Percentiles rank a stretch among this genome's conserved stretches.
Evolutionary conservation across 2,329 filamentous ascomycete species (phyloP).

Genomic region (Aureobasidium sp.): DNA sequence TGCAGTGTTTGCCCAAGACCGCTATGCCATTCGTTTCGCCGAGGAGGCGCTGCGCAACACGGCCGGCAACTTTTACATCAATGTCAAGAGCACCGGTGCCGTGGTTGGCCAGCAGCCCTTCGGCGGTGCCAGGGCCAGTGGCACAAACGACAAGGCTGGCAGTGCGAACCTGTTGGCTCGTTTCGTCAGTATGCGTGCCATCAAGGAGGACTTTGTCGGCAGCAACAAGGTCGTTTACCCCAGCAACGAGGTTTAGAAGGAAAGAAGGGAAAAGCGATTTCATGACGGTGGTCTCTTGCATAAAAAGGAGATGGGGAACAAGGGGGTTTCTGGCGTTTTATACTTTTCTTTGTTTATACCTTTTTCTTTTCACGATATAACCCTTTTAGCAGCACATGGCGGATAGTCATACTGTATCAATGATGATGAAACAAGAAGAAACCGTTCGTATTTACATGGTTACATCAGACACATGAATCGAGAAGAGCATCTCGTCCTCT

Average conservation of each 20-base stretch:
- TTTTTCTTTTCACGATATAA: not conserved
- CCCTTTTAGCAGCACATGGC: not conserved
- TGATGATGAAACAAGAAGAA: conserved; percentile 6
- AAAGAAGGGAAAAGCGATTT: not conserved
- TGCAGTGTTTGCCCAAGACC: conserved; percentile 65
- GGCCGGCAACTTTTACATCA: conserved; percentile 81
- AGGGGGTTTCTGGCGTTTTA: not conserved
- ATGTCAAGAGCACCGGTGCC: conserved; percentile 62
- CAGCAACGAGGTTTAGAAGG: conserved; percentile 39
- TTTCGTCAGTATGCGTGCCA: conserved; percentile 50
- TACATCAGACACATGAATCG: not conserved
- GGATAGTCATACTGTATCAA: not conserved
- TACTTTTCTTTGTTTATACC: not conserved
- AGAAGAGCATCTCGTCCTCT: not conserved
- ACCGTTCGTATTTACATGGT: not conserved
- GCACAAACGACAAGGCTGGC: conserved; percentile 53
- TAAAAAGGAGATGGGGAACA: not conserved
- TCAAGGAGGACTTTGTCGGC: conserved; percentile 51
- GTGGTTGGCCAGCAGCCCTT: conserved; percentile 36
- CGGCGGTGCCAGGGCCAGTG: conserved; percentile 49
- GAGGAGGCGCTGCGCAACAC: conserved; percentile 65
- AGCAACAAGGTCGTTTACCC: conserved; percentile 45
- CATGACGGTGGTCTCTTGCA: not conserved
- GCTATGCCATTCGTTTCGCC: conserved; percentile 57
- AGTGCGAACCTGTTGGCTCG: conserved; percentile 44